phyloP scores from a whole-genome alignment of 129 eudicot genomes.

The Lactuca saligna region DNA sequence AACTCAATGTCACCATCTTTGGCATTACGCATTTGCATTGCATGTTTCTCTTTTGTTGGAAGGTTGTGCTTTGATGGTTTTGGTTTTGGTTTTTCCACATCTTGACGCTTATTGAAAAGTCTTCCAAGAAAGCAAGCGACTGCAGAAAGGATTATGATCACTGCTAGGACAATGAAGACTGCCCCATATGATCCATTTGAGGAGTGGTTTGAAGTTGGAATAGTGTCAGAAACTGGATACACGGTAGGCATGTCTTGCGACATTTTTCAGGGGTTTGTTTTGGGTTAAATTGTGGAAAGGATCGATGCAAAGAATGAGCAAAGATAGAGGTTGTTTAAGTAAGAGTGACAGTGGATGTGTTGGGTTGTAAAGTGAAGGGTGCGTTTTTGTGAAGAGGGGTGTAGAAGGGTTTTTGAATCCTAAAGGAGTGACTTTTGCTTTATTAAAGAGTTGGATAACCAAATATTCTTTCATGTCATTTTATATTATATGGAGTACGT shows the following conservation, averaged over 20 bases:
- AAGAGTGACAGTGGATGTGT: constrained; percentile 11
- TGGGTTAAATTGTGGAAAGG: neutral
- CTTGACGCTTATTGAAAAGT: constrained; percentile 23
- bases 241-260: constrained; percentile 41
- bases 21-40: constrained; percentile 4
- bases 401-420: constrained; percentile 43
- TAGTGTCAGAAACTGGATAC: constrained; percentile 29
- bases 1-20: constrained; percentile 42
- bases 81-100: neutral
- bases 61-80: constrained; percentile 24
- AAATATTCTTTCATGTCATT: constrained; percentile 16
- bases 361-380: constrained; percentile 28
- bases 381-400: constrained; percentile 35
- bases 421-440: constrained; percentile 32
- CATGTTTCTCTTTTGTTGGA: constrained; percentile 25
- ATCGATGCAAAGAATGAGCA: constrained; percentile 9
- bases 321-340: constrained; percentile 19
- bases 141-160: constrained; percentile 30
- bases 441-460: constrained; percentile 34
- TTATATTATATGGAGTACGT: neutral
- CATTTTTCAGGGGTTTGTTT: constrained; percentile 20
- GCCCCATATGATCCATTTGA: constrained; percentile 40
- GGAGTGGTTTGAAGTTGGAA: constrained; percentile 26
- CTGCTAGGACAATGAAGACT: constrained; percentile 40
- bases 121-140: constrained; percentile 44